These are phyloP conservation scores for Yarrowia alimentaria DNA, from an alignment of 805 yeast genomes.

Conservation along the genomic window DNA sequence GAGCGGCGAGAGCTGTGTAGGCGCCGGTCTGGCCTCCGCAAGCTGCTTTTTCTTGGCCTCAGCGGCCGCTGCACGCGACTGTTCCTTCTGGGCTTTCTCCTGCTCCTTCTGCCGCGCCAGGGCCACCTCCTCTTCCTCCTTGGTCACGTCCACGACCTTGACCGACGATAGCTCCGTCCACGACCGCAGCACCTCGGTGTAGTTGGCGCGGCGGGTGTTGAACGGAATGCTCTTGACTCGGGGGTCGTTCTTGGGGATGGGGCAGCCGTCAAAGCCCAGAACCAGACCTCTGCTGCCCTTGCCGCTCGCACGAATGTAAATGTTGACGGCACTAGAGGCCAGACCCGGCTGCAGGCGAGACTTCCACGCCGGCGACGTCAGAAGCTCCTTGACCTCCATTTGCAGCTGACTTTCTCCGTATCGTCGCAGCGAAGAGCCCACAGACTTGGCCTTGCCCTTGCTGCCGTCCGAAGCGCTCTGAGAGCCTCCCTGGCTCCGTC, in stretches of 20 bases:
- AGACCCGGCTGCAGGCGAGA: slow-evolving; percentile 2
- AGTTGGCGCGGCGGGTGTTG: slow-evolving; percentile 84
- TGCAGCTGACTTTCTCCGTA: slow-evolving; percentile 83
- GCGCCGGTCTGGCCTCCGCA: slow-evolving; percentile 27
- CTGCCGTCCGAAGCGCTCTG: slow-evolving; percentile 91
- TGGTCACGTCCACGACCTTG: slow-evolving; percentile 55
- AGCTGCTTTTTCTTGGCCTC: slow-evolving; percentile 27
- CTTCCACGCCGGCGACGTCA: slow-evolving; percentile 65
- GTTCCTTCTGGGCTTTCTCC: slow-evolving; percentile 28
- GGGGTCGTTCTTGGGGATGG: slow-evolving; percentile 54
- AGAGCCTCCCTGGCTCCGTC: slow-evolving; percentile 97
- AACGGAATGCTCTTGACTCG: slow-evolving; percentile 77
- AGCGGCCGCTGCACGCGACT: slow-evolving; percentile 13
- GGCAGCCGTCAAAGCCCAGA: slow-evolving; percentile 59
- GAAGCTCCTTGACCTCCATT: slow-evolving; percentile 69
- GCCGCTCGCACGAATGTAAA: slow-evolving; percentile 81
- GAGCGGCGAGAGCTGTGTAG: slow-evolving; percentile 35
- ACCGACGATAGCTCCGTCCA: slow-evolving; percentile 77
- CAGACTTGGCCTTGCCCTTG: slow-evolving; percentile 92
- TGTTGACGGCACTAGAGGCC: slow-evolving; percentile 34
- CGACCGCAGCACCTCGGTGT: slow-evolving; percentile 72
- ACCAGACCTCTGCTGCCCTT: slow-evolving; percentile 61
- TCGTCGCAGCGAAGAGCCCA: slow-evolving; percentile 87
- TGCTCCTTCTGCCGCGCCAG: slow-evolving; percentile 34
- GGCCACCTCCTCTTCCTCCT: slow-evolving; percentile 38